phyloP scores from a whole-genome alignment of 2,329 filamentous ascomycete species.

The Paraconiothyrium sp. region DNA sequence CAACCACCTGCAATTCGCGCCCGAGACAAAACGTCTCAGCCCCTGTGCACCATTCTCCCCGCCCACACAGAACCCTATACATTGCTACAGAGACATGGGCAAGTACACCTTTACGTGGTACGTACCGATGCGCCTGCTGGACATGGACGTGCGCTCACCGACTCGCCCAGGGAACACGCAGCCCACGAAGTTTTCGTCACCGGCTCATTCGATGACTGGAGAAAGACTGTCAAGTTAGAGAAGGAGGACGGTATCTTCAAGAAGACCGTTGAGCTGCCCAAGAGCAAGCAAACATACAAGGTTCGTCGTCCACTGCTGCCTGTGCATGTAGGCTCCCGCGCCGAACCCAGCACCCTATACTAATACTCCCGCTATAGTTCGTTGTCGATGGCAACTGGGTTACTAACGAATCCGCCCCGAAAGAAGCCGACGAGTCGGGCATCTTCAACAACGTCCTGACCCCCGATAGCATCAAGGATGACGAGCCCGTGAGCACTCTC shows the following conservation, averaged over 20 bases:
- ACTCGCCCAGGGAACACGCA: constrained; percentile 75
- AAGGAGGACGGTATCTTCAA: constrained; percentile 76
- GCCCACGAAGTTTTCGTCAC: constrained; percentile 93
- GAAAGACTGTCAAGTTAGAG: constrained; percentile 83
- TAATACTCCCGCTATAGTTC: constrained; percentile 67
- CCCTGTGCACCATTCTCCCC: constrained; percentile 26
- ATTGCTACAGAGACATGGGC: constrained; percentile 61
- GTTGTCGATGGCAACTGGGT: constrained; percentile 94
- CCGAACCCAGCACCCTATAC: background rate
- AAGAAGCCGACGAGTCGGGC: constrained; percentile 82
- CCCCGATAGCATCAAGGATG: constrained; percentile 72
- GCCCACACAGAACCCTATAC: constrained; percentile 23
- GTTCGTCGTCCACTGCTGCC: constrained; percentile 60
- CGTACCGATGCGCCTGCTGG: constrained; percentile 44
- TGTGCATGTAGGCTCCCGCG: constrained; percentile 11
- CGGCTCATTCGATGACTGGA: constrained; percentile 95
- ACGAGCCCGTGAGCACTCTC: constrained; percentile 62
- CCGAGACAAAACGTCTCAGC: constrained; percentile 41
- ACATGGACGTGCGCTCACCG: background rate
- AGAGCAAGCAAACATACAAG: constrained; percentile 90
- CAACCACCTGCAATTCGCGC: constrained; percentile 28
- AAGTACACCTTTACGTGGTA: constrained; percentile 77
- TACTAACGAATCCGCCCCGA: constrained; percentile 80
- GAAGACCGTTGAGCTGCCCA: constrained; percentile 80
- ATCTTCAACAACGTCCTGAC: constrained; percentile 94